Base-by-base conservation (phyloP, 108 stramenopile species). In the Pseudonitzschia delicatissima region DNA sequence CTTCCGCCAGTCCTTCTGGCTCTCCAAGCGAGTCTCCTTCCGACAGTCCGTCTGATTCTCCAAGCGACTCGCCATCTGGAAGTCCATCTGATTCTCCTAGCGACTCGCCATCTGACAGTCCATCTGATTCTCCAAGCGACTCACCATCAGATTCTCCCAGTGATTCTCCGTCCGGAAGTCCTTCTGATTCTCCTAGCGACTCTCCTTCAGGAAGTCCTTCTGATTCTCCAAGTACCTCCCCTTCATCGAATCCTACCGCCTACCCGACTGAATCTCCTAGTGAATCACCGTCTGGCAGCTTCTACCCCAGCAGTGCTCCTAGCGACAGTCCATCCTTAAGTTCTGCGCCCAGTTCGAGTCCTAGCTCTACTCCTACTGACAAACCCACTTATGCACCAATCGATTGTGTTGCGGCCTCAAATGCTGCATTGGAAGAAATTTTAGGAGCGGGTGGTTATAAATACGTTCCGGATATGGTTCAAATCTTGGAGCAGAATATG, bases 71-170 rank as follows among this genome's bases (percentile, higher is more conserved):
- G 3, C 59, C 60, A 5, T 39, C 20, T 29, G 51, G 51, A 52
- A 28, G 27, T 23, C 23, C 23, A 23, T 18, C 35, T 50, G 64
- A 60, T 21, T 52, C 17, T 6, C 51, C 51, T 1, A 52, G 51
- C 51, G 33, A 31, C 20, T 26, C 36, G 2, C 58, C 58, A 32
- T 37, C 62, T 36, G 13, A 39, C 7, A 29, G 26, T 5, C 51
- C 62, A 5, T 45, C 70, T 5, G 42, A 58, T 12, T 21, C 45
- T 23, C 62, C 62, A 2, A 62, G 59, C 15, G 28, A 25, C 23
- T 44, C 50, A 17, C 60, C 69, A n/a, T 34, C 70, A 39, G 0
- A 5, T n/a, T 12, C 20, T 12, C 62, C 51, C 2, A 61, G 33
- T 42, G 3, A 36, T 17, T 21, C 8, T 52, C 60, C 59, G 3